Base-by-base conservation (phyloP, 345 rosid species). In the Citrus maxima region DNA sequence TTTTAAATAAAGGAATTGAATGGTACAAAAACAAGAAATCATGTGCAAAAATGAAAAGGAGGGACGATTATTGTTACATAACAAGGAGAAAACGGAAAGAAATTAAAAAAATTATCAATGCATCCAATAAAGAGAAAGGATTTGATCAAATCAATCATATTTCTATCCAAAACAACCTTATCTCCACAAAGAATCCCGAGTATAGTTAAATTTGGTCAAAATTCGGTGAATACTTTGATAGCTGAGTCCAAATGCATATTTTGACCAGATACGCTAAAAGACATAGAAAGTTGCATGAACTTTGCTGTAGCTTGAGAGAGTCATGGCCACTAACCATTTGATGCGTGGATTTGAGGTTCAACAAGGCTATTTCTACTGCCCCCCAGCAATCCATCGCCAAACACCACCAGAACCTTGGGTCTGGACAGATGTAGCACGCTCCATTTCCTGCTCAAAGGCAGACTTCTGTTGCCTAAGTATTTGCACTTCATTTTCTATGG, bases 361-460 rank as follows among this genome's bases (percentile, higher is more conserved):
- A 72, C 49, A 65, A 46, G 67, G 74, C 78, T 73, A 71, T 37
- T 65, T 79, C 76, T 73, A 81, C 27, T 78, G 77, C 34, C 84
- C 77, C 70, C 92, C 91, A 10, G 90, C 88, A 56, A 93, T 85
- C 94, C 96, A 94, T 61, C 89, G 79, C 94, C 94, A 91, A 62
- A 91, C 90, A 68, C 99, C 89, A 30, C 98, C 93, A n/a, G 99
- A 89, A 78, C 90, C 88, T 89, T 94, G 94, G 82, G 84, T 87
- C 81, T 87, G 74, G 56, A 80, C 85, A 21, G 87, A 81, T 30
- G 83, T 80, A 77, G 55, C 82, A 12, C 72, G 87, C 83, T 94
- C 98, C 83, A 88, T 82, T 79, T 91, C 91, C 77, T 82, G 87
- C 9, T 91, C 98, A 75, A 92, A 72, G 27, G 83, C 89, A 28